Base-by-base conservation (phyloP, 2,329 filamentous ascomycete genomes). In the Penicillium sp. region DNA sequence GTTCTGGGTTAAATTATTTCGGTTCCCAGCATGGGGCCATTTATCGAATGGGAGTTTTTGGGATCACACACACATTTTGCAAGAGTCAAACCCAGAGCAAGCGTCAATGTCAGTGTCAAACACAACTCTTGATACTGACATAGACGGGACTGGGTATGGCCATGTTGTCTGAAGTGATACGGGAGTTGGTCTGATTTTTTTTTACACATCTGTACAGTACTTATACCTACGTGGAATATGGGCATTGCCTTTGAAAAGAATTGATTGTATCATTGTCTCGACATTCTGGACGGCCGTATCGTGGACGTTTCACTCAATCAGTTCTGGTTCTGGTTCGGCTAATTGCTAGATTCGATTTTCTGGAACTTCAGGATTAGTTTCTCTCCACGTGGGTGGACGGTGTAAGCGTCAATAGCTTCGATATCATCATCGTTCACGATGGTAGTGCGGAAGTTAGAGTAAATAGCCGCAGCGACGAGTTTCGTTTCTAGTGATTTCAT, bases 401-500 rank as follows among this genome's bases (percentile, higher is more conserved):
- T 87, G 68, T 90, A 91, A 2, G 84, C 85, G 75, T 91, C 89
- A 1, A 83, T 84, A 65, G 86, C 87, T 70, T 90, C 86, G 64
- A 91, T 88, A 0, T 84, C 85, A 1, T 81, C 79, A 66, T 90
- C 88, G 60, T 90, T 80, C 2, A 91, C 81, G 55, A 91, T 81
- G 4, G 81, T 74, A 0, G 85, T 89, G 6, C 75, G 82, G 72
- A 86, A 91, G 59, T 88, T 90, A 3, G 86, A 85, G 74, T 92
- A 94, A 5, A 95, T 85, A 1, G 86, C 85, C 0, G 89, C 89
- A 35, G 89, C 78, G 5, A 89, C 85, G 49, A 90, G 81, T 76
- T 93, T 93, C 79, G 93, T 91, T 66, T 91, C 90, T 89, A 68
- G 4, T 71, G 69, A 56, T 53, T 5, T 30, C 0, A 47, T 68